A percentile compares a stretch with the other conserved stretches of the same genome.
phyloP scores from a whole-genome alignment of 179 eudicot genomes.

The Silene coronaria region DNA sequence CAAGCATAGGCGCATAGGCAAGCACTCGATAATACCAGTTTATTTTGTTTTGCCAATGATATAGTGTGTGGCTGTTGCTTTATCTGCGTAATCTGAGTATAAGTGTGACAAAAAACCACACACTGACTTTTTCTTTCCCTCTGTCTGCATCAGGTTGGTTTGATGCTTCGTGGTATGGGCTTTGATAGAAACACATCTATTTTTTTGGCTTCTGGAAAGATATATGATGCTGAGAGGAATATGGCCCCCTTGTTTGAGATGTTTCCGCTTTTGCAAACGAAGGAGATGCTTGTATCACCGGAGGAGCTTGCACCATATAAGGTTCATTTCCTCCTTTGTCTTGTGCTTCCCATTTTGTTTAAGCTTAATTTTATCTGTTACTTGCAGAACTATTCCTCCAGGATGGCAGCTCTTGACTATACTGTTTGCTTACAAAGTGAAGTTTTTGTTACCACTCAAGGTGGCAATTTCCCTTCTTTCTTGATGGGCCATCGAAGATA shows the following conservation, averaged over 20 bases:
- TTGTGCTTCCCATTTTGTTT: slow-evolving; percentile 9
- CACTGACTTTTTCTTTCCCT: slow-evolving; percentile 3
- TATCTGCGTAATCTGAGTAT: neutral
- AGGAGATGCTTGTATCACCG: slow-evolving; percentile 72
- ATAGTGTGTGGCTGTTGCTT: neutral
- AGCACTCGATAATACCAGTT: no score
- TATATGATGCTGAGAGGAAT: slow-evolving; percentile 72
- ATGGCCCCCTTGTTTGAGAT: slow-evolving; percentile 84
- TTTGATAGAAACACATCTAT: slow-evolving; percentile 75
- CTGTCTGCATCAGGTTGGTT: slow-evolving; percentile 56
- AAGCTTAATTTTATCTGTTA: slow-evolving; percentile 15
- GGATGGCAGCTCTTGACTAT: slow-evolving; percentile 96
- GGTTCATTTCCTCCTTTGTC: slow-evolving; percentile 35
- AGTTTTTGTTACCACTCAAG: slow-evolving; percentile 95
- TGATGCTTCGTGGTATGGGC: slow-evolving; percentile 98
- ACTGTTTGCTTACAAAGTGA: slow-evolving; percentile 95
- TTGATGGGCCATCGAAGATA: slow-evolving; percentile 87
- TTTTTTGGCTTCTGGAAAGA: slow-evolving; percentile 85
- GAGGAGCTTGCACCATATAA: slow-evolving; percentile 73
- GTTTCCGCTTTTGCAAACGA: slow-evolving; percentile 93
- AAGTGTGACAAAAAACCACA: neutral
- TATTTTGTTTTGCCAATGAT: neutral
- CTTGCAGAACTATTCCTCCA: slow-evolving; percentile 74
- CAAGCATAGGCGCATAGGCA: no score
- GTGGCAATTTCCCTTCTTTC: slow-evolving; percentile 89